Conservation (phyloP, 441 rosid genomes). For the Hura crepitans region DNA sequence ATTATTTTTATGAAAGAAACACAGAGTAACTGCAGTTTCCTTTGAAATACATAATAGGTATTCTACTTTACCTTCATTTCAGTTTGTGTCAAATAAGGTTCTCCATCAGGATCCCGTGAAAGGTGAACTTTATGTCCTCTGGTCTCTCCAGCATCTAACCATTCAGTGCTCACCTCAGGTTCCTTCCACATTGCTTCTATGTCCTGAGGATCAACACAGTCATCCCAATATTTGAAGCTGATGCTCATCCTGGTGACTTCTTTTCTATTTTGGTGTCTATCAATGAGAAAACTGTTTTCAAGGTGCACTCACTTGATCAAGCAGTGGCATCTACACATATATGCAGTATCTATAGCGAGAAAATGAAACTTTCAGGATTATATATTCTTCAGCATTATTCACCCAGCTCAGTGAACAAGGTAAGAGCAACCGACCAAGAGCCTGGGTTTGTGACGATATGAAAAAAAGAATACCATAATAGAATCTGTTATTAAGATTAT, state of each 20-base stretch:
- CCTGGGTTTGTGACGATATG: neutral
- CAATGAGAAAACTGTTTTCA: neutral
- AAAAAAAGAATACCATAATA: neutral
- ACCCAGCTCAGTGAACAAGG: neutral
- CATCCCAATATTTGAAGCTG: conserved; percentile 85
- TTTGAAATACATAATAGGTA: neutral
- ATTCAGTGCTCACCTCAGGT: conserved; percentile 68
- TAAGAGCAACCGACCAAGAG: neutral
- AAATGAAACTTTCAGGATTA: neutral
- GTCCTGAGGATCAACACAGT: conserved; percentile 63
- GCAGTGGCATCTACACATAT: no score
- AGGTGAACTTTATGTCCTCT: conserved; percentile 74
- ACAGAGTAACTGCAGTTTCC: neutral
- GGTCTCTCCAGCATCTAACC: conserved; percentile 84
- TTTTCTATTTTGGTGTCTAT: neutral
- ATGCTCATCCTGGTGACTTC: conserved; percentile 46
- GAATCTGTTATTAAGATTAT: neutral
- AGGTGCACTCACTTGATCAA: neutral
- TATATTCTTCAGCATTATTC: neutral
- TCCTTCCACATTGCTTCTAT: conserved; percentile 81
- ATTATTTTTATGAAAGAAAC: neutral
- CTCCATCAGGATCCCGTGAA: conserved; percentile 93
- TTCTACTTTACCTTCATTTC: conserved; percentile 66
- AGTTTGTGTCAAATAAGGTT: conserved; percentile 51
- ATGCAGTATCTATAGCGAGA: neutral